phyloP scores from a whole-genome alignment of 345 rosid genomes.

The Anastatica hierochuntica region DNA sequence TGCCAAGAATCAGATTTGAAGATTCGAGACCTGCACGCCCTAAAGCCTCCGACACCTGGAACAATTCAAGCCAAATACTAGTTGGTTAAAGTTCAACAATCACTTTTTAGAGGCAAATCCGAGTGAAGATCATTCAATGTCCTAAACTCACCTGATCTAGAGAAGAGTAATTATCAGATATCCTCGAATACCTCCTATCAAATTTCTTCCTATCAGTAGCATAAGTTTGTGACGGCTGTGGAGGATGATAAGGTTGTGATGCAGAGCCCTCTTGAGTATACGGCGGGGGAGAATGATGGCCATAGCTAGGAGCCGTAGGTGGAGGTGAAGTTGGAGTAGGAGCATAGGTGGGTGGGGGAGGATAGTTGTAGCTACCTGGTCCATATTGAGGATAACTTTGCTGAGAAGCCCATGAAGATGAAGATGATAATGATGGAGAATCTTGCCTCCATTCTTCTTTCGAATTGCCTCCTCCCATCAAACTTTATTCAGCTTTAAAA shows the following conservation, averaged over 20 bases:
- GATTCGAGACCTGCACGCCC: slow-evolving; percentile 86
- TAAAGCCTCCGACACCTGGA: slow-evolving; percentile 73
- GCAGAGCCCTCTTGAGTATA: slow-evolving; percentile 18
- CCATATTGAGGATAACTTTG: slow-evolving; percentile 32
- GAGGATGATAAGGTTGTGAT: slow-evolving; percentile 23
- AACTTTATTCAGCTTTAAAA: too few relatives aligned
- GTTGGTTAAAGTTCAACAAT: too few relatives aligned
- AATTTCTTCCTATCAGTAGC: slow-evolving; percentile 36
- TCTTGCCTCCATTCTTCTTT: slow-evolving; percentile 33
- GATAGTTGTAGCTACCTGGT: slow-evolving; percentile 38
- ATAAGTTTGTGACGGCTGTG: slow-evolving; percentile 21
- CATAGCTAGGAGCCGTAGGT: background rate
- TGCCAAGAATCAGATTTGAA: slow-evolving; percentile 92
- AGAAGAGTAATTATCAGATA: slow-evolving; percentile 71
- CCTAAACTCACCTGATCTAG: slow-evolving; percentile 51
- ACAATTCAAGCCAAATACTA: too few relatives aligned
- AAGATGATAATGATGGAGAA: slow-evolving; percentile 25
- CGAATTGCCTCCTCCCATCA: slow-evolving; percentile 67
- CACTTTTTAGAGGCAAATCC: background rate
- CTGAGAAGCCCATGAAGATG: slow-evolving; percentile 43
- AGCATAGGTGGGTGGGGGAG: slow-evolving; percentile 24
- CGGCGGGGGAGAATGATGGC: background rate
- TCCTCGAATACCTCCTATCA: slow-evolving; percentile 68
- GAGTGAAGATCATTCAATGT: background rate
- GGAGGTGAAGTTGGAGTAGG: slow-evolving; percentile 14